Evolutionary conservation across 1,284 basidiomycete genomes (phyloP).

Genomic region (Ceratobasidium sp.): DNA sequence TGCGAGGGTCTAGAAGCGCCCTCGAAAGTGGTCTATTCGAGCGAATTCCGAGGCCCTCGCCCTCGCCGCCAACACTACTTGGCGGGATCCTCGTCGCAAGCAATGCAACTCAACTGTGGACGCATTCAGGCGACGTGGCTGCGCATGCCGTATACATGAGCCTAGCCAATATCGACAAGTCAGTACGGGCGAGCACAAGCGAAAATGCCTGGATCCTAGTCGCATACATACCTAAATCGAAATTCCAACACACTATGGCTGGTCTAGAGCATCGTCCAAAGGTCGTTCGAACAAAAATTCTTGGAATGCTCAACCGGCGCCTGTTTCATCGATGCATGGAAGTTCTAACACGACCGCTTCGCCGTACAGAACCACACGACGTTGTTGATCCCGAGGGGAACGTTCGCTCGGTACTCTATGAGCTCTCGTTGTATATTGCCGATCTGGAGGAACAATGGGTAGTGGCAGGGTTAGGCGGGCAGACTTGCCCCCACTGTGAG

Average conservation of each 20-base stretch:
- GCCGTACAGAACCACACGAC: conserved; percentile 23
- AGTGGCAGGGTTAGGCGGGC: not conserved
- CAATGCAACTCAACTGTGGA: conserved; percentile 32
- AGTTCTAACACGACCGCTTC: conserved; percentile 17
- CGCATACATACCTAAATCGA: conserved; percentile 44
- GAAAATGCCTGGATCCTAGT: conserved; percentile 40
- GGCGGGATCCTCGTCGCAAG: conserved; percentile 21
- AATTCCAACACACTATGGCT: conserved; percentile 18
- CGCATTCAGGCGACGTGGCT: conserved; percentile 32
- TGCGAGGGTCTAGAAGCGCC: too few relatives aligned
- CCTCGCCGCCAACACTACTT: not conserved
- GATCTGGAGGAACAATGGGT: conserved; percentile 41
- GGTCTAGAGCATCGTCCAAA: conserved; percentile 15
- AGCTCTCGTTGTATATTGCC: conserved; percentile 22
- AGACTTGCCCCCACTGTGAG: conserved; percentile 34
- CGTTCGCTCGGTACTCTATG: conserved; percentile 20
- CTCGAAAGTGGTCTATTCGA: too few relatives aligned
- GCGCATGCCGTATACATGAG: conserved; percentile 41
- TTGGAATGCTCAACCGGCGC: conserved; percentile 12
- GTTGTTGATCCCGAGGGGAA: conserved; percentile 37
- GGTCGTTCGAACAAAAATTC: conserved; percentile 13
- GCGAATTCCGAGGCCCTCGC: too few relatives aligned
- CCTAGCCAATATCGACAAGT: conserved; percentile 36
- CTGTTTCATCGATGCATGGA: conserved; percentile 42
- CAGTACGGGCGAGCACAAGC: conserved; percentile 31